Percentiles rank a stretch among this genome's conserved stretches.
These are phyloP conservation scores for Cymbopogon citratus DNA, from an alignment of 176 grass and related monocot genomes.

Conservation along the genomic window DNA sequence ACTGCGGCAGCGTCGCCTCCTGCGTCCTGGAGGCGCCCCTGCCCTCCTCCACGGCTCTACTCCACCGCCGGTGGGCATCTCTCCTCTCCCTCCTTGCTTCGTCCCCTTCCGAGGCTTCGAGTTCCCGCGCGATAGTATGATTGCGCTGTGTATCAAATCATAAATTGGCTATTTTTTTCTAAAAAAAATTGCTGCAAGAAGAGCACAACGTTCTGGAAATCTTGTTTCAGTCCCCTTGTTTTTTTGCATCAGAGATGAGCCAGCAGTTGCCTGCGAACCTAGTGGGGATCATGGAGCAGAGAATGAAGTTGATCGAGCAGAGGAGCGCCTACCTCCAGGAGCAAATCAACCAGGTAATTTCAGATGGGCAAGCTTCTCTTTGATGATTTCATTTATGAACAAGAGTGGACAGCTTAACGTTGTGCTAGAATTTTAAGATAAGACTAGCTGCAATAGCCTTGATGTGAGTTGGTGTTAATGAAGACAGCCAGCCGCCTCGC, in stretches of 20 bases:
- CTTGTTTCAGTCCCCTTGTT: not conserved
- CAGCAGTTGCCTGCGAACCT: conserved; percentile 58
- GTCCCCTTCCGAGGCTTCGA: not conserved
- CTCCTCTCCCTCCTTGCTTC: not conserved
- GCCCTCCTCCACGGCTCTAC: not conserved
- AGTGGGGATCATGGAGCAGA: conserved; percentile 69
- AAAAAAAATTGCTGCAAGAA: not conserved
- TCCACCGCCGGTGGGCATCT: conserved; percentile 32
- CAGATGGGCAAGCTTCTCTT: not conserved
- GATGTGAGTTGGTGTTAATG: conserved; percentile 43
- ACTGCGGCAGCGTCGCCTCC: not conserved
- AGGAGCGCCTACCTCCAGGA: conserved; percentile 53
- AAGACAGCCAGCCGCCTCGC: conserved; percentile 58
- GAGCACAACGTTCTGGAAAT: not conserved
- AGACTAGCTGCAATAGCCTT: conserved; percentile 2
- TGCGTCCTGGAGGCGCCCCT: not conserved
- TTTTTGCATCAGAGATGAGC: conserved; percentile 36
- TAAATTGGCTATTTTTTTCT: not conserved
- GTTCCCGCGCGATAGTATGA: not conserved
- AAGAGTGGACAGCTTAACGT: not conserved
- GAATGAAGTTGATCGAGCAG: conserved; percentile 69
- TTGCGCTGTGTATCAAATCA: not conserved
- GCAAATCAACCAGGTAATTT: conserved; percentile 82
- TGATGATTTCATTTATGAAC: not conserved
- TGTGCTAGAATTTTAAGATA: not conserved